Base-by-base conservation (phyloP, 129 eudicot species). In the Gnaphalium uliginosum region DNA sequence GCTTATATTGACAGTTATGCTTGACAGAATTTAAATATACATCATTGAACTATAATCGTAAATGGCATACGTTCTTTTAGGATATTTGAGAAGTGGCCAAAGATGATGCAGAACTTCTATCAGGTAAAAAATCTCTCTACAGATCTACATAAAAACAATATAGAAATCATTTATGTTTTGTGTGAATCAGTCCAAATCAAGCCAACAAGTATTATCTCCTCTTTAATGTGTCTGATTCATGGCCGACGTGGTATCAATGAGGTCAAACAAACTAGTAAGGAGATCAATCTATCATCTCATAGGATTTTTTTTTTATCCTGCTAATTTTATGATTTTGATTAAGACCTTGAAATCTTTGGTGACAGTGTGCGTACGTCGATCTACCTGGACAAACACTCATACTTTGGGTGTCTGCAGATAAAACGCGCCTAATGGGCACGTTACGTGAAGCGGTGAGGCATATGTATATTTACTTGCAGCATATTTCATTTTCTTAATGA, bases 371-470 rank as follows among this genome's bases (percentile, higher is more conserved):
- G 1, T 69, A 46, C 1, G 32, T 69, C 18, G 15, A 25, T 5
- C 14, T 46, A 24, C 60, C 60, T 14, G 74, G 74, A 69, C 39
- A 69, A 1, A 43, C 57, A 5, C 74, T 69, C 41, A 46, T 24
- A 24, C 60, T 69, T 48, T 69, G 60, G 74, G 50, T 14, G 26
- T 48, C 60, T 17, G 23, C 30, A 6, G 56, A 69, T 37, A 69
- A 46, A 23, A 46, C 22, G 26, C 21, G 21, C 35, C 61, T 69
- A 1, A 69, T 69, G 60, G 74, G 74, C 15, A 69, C 22, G 3
- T 25, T 69, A 69, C 48, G 19, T 25, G 74, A 69, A 17, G 59
- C 13, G 74, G 74, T 69, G 60, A 69, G 74, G 14, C 17, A 46
- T 46, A 21, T 23, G 24, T 43, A 22, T 43, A 4, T 23, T 11